phyloP scores from a whole-genome alignment of 805 yeast genomes.

The Metschnikowia noctiluminum region DNA sequence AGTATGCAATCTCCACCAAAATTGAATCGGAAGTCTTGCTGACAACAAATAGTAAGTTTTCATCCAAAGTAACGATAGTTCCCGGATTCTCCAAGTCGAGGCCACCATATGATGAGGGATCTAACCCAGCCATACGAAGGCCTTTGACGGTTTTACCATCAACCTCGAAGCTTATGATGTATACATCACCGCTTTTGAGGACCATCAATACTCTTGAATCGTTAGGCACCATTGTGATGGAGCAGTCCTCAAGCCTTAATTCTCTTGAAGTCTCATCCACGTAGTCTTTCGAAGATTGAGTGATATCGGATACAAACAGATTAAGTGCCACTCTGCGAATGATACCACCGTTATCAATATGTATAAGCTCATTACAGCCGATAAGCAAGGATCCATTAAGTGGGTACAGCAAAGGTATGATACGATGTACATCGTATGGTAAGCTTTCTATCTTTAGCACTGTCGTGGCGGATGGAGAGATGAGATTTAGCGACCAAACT shows the following conservation, averaged over 20 bases:
- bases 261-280: slow-evolving; percentile 49
- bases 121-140: slow-evolving; percentile 31
- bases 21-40: slow-evolving; percentile 58
- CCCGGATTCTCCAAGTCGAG: slow-evolving; percentile 38
- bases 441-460: slow-evolving; percentile 62
- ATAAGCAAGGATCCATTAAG: slow-evolving; percentile 64
- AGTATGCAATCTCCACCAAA: slow-evolving; percentile 42
- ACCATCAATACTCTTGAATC: slow-evolving; percentile 35
- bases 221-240: slow-evolving; percentile 32
- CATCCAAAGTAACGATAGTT: slow-evolving; percentile 38
- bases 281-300: slow-evolving; percentile 34
- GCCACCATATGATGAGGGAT: slow-evolving; percentile 25
- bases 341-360: slow-evolving; percentile 77
- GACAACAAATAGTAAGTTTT: slow-evolving; percentile 53
- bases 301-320: slow-evolving; percentile 41
- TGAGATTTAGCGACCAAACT: slow-evolving; percentile 66
- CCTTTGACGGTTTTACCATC: slow-evolving; percentile 43
- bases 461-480: slow-evolving; percentile 55
- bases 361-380: slow-evolving; percentile 76
- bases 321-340: slow-evolving; percentile 62
- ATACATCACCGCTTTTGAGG: slow-evolving; percentile 32
- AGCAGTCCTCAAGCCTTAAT: slow-evolving; percentile 54
- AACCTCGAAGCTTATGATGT: slow-evolving; percentile 33
- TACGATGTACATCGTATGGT: slow-evolving; percentile 69
- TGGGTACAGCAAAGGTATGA: slow-evolving; percentile 63